Evolutionary conservation across 305 asterid species (phyloP), one percentile per base, ranked within the genome.

Genomic region (Lippia alba): DNA sequence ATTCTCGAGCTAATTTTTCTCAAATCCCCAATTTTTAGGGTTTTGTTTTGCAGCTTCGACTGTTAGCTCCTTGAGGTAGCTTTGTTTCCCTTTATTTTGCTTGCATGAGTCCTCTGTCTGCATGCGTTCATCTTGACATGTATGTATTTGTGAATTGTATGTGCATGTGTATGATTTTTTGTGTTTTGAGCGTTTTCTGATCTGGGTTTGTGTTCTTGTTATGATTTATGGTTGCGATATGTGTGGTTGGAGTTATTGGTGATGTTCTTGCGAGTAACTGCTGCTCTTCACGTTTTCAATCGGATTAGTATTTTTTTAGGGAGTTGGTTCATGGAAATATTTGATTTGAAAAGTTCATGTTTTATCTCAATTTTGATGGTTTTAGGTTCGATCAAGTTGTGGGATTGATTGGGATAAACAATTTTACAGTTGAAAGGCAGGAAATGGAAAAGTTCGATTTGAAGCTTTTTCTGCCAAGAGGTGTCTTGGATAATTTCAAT

Each of bases 21-120:
- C 76, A 12, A 8, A 54, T 6, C 74, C 80, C 72, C 63, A 78
- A 68, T 12, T 67, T 64, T 72, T 75, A 72, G 81, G 85, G 79
- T 78, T 72, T 57, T 72, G 61, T 49, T 70, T 60, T 53, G 55
- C 41, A 69, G 60, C 74, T n/a, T 56, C 72, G 39, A 19, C 57
- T 18, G 41, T 64, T 71, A 44, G 61, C 74, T 55, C 48, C 64
- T 60, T 53, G 32, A 41, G 84, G 82, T 78, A 61, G 11, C 19
- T 3, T 17, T 15, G 3, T 16, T 48, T 61, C 30, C 33, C 24
- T 58, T 44, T 48, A 36, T 56, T 62, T 30, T 36, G 55, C 9
- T 67, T 71, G 72, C 58, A 34, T 46, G 67, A 65, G 64, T 57
- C 33, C 71, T 24, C 1, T 45, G 12, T 45, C 30, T 58, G 62